Conservation (phyloP, 805 yeast species). For the Alloascoidea africana region DNA sequence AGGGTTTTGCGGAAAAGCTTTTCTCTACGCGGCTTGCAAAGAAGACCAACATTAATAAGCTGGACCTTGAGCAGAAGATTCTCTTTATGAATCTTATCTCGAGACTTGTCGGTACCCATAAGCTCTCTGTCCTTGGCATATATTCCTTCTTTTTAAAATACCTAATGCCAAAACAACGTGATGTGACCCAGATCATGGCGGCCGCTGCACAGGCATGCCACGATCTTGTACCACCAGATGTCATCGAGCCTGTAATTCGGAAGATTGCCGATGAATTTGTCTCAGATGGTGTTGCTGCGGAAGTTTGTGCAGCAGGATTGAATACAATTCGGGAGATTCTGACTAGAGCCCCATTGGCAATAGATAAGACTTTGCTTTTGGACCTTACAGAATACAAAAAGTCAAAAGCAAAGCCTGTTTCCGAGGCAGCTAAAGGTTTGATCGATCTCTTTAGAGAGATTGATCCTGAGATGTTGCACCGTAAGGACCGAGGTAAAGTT, state of each 20-base stretch:
- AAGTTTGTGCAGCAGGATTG: conserved; percentile 96
- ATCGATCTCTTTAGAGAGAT: conserved; percentile 80
- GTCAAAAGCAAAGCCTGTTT: conserved; percentile 86
- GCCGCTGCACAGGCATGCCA: conserved; percentile 95
- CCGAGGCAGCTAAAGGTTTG: conserved; percentile 85
- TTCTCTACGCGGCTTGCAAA: conserved; percentile 59
- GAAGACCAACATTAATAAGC: conserved; percentile 44
- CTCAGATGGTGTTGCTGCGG: conserved; percentile 95
- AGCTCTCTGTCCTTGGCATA: conserved; percentile 76
- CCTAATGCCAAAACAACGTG: conserved; percentile 84
- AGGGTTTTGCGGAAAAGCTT: conserved; percentile 85
- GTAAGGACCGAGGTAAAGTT: conserved; percentile 85
- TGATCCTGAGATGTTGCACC: conserved; percentile 88
- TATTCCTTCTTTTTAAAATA: conserved; percentile 83
- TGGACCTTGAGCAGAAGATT: conserved; percentile 79
- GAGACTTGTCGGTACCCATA: conserved; percentile 87
- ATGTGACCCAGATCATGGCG: conserved; percentile 94
- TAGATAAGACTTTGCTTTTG: conserved; percentile 74
- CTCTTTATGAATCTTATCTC: conserved; percentile 78
- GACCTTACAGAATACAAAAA: conserved; percentile 86
- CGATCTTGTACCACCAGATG: conserved; percentile 94
- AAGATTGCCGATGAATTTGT: conserved; percentile 92
- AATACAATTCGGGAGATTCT: conserved; percentile 90
- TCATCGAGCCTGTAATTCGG: conserved; percentile 61
- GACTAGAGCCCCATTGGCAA: conserved; percentile 88